phyloP scores from a whole-genome alignment of 441 rosid species.

The Cnidoscolus chayamansa region DNA sequence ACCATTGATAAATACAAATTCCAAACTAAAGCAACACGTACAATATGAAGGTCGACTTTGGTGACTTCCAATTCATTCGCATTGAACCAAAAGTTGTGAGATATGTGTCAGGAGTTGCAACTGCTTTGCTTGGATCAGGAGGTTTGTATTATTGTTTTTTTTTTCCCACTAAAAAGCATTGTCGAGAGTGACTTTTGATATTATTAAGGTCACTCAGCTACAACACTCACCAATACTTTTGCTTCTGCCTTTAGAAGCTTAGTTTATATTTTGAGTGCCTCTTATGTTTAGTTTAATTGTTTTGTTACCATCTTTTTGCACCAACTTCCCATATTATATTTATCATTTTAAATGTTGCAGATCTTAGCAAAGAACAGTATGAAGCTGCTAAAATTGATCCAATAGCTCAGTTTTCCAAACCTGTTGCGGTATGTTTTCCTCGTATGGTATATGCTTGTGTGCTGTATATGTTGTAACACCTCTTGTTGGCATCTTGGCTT shows the following conservation, averaged over 20 bases:
- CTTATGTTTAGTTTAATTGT: slow-evolving; percentile 1
- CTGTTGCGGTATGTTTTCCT: slow-evolving; percentile 57
- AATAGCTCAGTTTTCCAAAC: slow-evolving; percentile 73
- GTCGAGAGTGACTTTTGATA: slow-evolving; percentile 11
- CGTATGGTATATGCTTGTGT: background rate
- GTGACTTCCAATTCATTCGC: slow-evolving; percentile 77
- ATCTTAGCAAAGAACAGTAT: slow-evolving; percentile 67
- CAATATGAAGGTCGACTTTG: slow-evolving; percentile 75
- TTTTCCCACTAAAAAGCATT: background rate
- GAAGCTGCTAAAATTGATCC: slow-evolving; percentile 72
- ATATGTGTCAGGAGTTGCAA: slow-evolving; percentile 82
- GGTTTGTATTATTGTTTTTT: slow-evolving; percentile 38
- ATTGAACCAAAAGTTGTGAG: slow-evolving; percentile 74
- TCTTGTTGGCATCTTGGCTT: slow-evolving; percentile 12
- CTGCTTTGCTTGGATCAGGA: slow-evolving; percentile 89
- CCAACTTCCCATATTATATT: background rate
- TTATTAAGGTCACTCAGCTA: slow-evolving; percentile 3
- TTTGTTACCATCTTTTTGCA: background rate
- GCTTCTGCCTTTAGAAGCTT: background rate
- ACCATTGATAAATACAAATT: slow-evolving; percentile 3
- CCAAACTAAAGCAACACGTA: slow-evolving; percentile 22
- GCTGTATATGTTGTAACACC: background rate
- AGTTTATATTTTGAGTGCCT: background rate
- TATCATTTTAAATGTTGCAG: slow-evolving; percentile 34
- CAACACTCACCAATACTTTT: slow-evolving; percentile 12